Base-by-base conservation (phyloP, 2,329 filamentous ascomycete genomes). In the Diaporthe humulicola region DNA sequence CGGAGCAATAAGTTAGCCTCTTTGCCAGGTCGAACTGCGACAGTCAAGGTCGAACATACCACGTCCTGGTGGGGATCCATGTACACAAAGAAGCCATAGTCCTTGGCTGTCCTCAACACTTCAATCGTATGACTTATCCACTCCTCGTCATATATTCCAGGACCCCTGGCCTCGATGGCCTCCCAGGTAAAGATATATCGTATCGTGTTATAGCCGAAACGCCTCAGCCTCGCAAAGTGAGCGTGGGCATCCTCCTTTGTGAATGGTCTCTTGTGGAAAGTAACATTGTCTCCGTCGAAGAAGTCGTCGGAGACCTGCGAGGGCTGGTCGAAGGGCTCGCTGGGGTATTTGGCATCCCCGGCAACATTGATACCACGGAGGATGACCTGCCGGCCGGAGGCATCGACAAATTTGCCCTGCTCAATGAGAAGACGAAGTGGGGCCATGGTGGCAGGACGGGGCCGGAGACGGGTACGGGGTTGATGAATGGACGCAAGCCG, bases 31-130 rank as follows among this genome's bases (percentile, higher is more conserved):
- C 85, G 74, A 36, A 48, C 56, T n/a, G 22, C 75, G 36, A n/a
- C 30, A 57, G 33, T 12, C 5, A 50, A 50, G 52, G 33, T 10
- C 54, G 36, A 19, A 90, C 92, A 78, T 89, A 95, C 93, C 79
- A 98, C 96, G 86, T 99, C 97, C 87, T 99, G 97, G 83, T 99
- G 97, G 28, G 97, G 96, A 79, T 99, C 97, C 95, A 99, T 98
- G 82, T 98, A 98, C 67, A 99, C 89, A 81, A 97, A 98, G 83
- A 99, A 98, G 38, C 94, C 95, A 86, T 98, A 98, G 50, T 92
- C 89, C 82, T 96, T 98, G 50, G 96, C 96, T 77, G 95, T 88
- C 73, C 95, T 90, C 79, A 99, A 85, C 15, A 98, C 88, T 52
- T 94, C 90, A 78, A 99, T 95, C 0, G 97, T 99, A 82, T 98